Percentiles rank a stretch among this genome's conserved stretches.
These are phyloP conservation scores for Melanomma pulvis-pyrius DNA, from an alignment of 495 filamentous ascomycete species.

Conservation along the genomic window DNA sequence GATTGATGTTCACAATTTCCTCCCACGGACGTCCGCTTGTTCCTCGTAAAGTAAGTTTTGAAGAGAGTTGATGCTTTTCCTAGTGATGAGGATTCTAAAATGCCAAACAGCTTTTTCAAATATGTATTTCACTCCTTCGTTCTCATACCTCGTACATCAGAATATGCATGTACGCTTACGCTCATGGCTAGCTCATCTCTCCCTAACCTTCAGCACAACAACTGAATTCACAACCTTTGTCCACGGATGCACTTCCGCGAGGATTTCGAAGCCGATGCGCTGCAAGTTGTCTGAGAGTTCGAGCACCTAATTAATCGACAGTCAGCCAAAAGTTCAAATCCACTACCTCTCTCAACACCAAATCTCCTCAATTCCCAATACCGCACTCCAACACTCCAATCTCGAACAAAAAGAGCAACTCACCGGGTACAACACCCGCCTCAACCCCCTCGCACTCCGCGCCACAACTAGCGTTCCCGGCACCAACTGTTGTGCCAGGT, in stretches of 20 bases:
- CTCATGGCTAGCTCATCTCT: too few species aligned
- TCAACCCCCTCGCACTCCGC: slow-evolving; percentile 49
- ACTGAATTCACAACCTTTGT: slow-evolving; percentile 52
- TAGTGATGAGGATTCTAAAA: too few species aligned
- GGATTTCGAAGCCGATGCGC: slow-evolving; percentile 38
- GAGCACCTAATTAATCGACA: slow-evolving; percentile 30
- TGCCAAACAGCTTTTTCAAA: too few species aligned
- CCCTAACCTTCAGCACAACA: slow-evolving; percentile 43
- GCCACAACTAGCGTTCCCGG: slow-evolving; percentile 48
- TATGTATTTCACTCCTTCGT: too few species aligned
- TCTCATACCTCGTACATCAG: too few species aligned
- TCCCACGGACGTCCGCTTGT: too few species aligned
- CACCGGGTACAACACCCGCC: slow-evolving; percentile 53
- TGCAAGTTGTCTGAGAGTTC: slow-evolving; percentile 31
- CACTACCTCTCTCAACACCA: not conserved
- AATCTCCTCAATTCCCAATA: not conserved
- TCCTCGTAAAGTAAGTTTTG: too few species aligned
- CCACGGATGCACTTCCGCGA: slow-evolving; percentile 49
- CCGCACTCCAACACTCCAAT: not conserved
- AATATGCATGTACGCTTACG: too few species aligned
- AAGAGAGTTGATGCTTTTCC: too few species aligned
- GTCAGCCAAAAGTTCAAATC: not conserved
- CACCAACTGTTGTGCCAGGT: slow-evolving; percentile 43
- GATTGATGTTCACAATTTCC: too few species aligned
- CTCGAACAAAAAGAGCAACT: slow-evolving; percentile 1